Conservation (phyloP, 2,329 filamentous ascomycete genomes). For the Fusarium sp. region DNA sequence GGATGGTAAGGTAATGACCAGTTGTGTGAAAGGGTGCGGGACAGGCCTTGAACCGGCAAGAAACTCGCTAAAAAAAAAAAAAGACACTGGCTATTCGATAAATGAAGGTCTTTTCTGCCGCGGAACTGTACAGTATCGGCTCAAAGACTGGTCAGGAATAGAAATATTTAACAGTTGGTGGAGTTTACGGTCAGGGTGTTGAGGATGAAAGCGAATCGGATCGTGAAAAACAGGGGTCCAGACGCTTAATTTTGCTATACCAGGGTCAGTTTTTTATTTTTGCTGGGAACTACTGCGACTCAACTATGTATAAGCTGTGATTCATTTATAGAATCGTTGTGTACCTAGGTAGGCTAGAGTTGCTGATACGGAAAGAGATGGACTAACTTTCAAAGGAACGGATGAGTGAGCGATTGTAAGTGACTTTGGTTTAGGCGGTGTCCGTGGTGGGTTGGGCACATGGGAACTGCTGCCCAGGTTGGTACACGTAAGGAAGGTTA, state of each 20-base stretch:
- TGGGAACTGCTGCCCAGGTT: background rate
- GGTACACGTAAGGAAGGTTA: background rate
- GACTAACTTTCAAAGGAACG: background rate
- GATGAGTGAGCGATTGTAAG: background rate
- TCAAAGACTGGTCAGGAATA: background rate
- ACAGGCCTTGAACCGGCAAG: background rate
- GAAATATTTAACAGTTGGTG: conserved; percentile 8
- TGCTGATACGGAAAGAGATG: background rate
- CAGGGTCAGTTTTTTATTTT: background rate
- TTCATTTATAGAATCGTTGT: background rate
- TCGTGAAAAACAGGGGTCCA: conserved; percentile 16
- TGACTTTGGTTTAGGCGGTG: conserved; percentile 11
- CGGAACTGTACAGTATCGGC: background rate
- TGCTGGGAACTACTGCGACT: background rate
- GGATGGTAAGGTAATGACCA: background rate
- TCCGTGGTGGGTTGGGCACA: conserved; percentile 15
- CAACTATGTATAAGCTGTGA: background rate
- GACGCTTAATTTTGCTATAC: background rate
- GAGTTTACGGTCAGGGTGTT: conserved; percentile 9
- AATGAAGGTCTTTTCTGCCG: background rate
- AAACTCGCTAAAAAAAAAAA: background rate
- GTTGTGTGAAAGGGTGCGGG: background rate
- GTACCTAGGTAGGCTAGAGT: background rate
- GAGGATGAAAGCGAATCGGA: conserved; percentile 5
- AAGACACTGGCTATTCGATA: background rate